Base-by-base conservation (phyloP, 805 yeast genomes). In the Geotrichum ghanense region DNA sequence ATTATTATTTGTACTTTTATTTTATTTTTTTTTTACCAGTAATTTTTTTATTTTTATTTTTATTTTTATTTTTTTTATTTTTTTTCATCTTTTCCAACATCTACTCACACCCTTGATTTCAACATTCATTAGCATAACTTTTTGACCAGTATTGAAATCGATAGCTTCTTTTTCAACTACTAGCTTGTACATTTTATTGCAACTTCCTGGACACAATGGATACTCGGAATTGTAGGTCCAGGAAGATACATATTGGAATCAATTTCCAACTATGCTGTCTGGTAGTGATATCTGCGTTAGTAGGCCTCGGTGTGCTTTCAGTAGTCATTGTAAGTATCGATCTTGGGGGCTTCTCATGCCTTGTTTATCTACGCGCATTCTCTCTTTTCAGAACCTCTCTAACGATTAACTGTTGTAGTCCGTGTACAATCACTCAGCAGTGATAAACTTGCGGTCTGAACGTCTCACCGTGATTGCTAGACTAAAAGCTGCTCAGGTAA, bases 401-500 rank as follows among this genome's bases (percentile, higher is more conserved):
- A 12, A 12, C 34, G 12, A 26, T 12, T n/a, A 26, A n/a, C n/a
- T n/a, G n/a, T n/a, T 25, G 14, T 31, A 56, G 55, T 57, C 51
- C 40, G 74, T 82, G 2, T 84, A 84, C 61, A 85, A 83, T 61
- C 75, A 85, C 3, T 59, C 67, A 2, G 79, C 76, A 49, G 75
- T 80, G 50, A 70, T 77, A 37, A 64, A 72, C 43, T 63, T 83
- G 43, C 69, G 90, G 58, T 74, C 79, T 2, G 86, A 84, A 50
- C 71, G 87, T 49, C 66, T 87, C 20, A 76, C 74, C 53, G 85
- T 84, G 35, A 83, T 86, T 20, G 83, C 95, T 2, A 86, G 84
- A 59, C 67, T 87, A 48, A 85, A 85, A 60, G 76, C 88, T 0
- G 75, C 88, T 0, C 95, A 87, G 61, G 69, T 86, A 19, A 72